These are phyloP conservation scores for Aspergillus mulundensis DNA, from an alignment of 495 filamentous ascomycete species.

Conservation along the genomic window DNA sequence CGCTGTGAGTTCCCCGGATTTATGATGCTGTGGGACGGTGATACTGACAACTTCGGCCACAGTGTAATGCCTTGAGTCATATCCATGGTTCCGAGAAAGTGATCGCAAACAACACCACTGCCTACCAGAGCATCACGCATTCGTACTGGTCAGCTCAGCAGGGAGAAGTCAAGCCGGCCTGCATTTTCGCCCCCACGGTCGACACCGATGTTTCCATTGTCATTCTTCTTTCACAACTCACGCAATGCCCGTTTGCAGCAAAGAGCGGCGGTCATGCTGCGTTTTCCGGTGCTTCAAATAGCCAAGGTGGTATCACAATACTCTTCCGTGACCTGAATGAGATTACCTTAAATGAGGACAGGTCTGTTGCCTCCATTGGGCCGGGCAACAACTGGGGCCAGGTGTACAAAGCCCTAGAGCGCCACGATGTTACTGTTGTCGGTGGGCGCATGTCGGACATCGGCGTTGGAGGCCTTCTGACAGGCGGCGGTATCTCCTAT, in stretches of 20 bases:
- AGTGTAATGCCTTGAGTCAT: background rate
- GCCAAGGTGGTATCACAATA: conserved; percentile 29
- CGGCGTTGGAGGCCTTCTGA: conserved; percentile 34
- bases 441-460: conserved; percentile 32
- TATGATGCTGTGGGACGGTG: background rate
- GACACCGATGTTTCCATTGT: conserved; percentile 22
- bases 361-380: conserved; percentile 22
- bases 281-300: conserved; percentile 26
- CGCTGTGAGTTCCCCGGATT: background rate
- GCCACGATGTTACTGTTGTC: conserved; percentile 37
- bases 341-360: conserved; percentile 1
- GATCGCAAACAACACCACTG: background rate
- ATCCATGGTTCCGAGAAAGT: background rate
- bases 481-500: conserved; percentile 27
- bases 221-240: conserved; percentile 18
- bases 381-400: conserved; percentile 35
- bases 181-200: conserved; percentile 22
- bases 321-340: conserved; percentile 9
- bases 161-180: conserved; percentile 21
- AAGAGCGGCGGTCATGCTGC: conserved; percentile 42
- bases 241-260: conserved; percentile 38
- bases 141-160: conserved; percentile 50
- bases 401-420: conserved; percentile 50
- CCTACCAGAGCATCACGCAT: conserved; percentile 20
- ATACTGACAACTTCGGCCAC: background rate